Evolutionary conservation across 257 asterid species (phyloP).

Genomic region (Salvia rosmarinus): DNA sequence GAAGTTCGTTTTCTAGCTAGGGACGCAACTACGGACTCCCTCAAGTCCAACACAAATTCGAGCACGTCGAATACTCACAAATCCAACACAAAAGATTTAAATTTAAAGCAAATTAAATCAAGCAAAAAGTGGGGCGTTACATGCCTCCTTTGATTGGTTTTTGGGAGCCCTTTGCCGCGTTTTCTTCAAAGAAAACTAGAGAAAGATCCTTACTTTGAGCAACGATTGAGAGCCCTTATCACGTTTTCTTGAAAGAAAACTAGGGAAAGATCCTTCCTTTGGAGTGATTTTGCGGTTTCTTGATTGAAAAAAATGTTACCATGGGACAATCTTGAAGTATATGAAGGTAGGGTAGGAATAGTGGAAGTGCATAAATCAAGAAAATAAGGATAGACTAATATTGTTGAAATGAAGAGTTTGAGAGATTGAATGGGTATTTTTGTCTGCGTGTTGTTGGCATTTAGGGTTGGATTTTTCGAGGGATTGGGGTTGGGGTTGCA

Average conservation of each 20-base stretch:
- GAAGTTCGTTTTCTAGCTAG: no score
- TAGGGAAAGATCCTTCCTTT: background rate
- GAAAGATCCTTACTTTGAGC: background rate
- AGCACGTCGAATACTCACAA: no score
- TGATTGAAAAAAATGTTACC: slow-evolving; percentile 4
- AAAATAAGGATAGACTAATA: slow-evolving; percentile 23
- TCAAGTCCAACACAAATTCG: no score
- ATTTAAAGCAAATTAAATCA: no score
- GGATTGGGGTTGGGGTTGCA: slow-evolving; percentile 43
- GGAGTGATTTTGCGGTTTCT: background rate
- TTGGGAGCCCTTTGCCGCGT: slow-evolving; percentile 5
- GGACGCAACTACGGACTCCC: no score
- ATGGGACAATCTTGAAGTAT: background rate
- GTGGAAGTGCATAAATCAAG: slow-evolving; percentile 19
- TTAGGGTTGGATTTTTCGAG: slow-evolving; percentile 36
- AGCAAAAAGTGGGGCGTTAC: no score
- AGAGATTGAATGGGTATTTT: slow-evolving; percentile 12
- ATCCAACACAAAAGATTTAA: no score
- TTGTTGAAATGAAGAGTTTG: slow-evolving; percentile 31
- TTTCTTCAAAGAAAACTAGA: slow-evolving; percentile 6
- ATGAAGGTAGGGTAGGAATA: background rate
- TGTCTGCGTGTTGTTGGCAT: slow-evolving; percentile 42
- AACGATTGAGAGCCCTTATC: background rate
- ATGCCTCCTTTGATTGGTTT: background rate
- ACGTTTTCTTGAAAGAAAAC: slow-evolving; percentile 15